Evolutionary conservation across 129 eudicot genomes (phyloP).

Genomic region (Flaveria robusta): DNA sequence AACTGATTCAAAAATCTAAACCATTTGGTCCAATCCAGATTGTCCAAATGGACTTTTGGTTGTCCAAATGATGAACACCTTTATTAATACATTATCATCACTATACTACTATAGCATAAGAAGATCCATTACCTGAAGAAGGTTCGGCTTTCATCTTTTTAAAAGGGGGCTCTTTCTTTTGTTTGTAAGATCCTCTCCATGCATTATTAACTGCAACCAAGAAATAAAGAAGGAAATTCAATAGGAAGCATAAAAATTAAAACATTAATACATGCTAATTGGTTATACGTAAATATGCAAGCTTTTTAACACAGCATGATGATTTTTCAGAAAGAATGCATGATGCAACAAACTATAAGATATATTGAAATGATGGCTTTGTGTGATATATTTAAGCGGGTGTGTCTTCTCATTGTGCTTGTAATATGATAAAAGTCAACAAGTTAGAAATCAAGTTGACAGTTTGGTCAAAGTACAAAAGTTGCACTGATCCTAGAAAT

Average conservation of each 20-base stretch:
- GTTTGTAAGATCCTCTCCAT: constrained; percentile 68
- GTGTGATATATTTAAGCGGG: neutral
- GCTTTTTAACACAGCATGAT: neutral
- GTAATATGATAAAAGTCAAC: neutral
- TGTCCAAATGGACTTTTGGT: neutral
- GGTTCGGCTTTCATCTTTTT: constrained; percentile 76
- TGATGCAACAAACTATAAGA: neutral
- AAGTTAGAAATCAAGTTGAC: neutral
- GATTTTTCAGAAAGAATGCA: neutral
- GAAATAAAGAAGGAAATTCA: constrained; percentile 3
- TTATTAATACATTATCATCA: constrained; percentile 8
- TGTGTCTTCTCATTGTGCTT: neutral
- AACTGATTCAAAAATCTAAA: neutral
- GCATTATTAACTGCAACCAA: constrained; percentile 61
- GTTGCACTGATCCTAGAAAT: neutral
- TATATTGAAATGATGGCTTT: neutral
- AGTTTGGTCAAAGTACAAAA: neutral
- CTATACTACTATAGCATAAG: constrained; percentile 4
- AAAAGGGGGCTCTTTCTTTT: constrained; percentile 80
- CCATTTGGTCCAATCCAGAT: neutral
- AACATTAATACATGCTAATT: neutral
- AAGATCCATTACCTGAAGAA: constrained; percentile 55
- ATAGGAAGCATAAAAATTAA: neutral
- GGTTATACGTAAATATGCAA: neutral
- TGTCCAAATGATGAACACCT: neutral